Percentiles rank a stretch among this genome's conserved stretches.
Evolutionary conservation across 1,139 yeast genomes (phyloP).

Genomic region (Torulaspora globosa): DNA sequence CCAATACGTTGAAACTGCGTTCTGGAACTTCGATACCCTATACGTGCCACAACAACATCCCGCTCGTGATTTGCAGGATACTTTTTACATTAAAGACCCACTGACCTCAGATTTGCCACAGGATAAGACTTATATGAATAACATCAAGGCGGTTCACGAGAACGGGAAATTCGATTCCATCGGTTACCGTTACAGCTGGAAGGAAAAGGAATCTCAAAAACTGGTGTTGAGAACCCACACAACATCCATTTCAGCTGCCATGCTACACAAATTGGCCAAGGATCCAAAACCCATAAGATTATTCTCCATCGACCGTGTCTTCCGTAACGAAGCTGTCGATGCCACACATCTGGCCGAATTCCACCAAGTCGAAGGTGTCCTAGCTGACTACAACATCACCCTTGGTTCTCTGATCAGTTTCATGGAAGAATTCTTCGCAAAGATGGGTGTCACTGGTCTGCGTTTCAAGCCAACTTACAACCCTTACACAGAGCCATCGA

Average conservation of each 20-base stretch:
- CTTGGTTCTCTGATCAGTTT: constrained; percentile 96
- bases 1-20: constrained; percentile 95
- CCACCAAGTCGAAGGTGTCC: constrained; percentile 98
- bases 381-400: constrained; percentile 93
- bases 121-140: constrained; percentile 72
- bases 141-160: constrained; percentile 80
- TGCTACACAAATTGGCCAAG: constrained; percentile 81
- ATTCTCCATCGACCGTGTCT: constrained; percentile 95
- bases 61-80: constrained; percentile 97
- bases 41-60: constrained; percentile 99
- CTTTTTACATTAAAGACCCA: constrained; percentile 95
- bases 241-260: constrained; percentile 85
- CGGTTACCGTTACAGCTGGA: constrained; percentile 99
- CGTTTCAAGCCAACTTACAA: constrained; percentile 98
- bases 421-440: constrained; percentile 94
- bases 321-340: constrained; percentile 99
- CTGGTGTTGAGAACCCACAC: constrained; percentile 96
- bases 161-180: constrained; percentile 89
- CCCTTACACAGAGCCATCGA: constrained; percentile 98
- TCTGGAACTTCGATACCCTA: constrained; percentile 97
- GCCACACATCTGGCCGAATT: constrained; percentile 99
- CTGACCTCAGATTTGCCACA: constrained; percentile 71
- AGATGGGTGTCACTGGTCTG: constrained; percentile 94
- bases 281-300: constrained; percentile 89
- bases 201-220: constrained; percentile 79